Evolutionary conservation across 2,329 filamentous ascomycete species (phyloP), one percentile per base, ranked within the genome.

Genomic region (Xylaria sp.): DNA sequence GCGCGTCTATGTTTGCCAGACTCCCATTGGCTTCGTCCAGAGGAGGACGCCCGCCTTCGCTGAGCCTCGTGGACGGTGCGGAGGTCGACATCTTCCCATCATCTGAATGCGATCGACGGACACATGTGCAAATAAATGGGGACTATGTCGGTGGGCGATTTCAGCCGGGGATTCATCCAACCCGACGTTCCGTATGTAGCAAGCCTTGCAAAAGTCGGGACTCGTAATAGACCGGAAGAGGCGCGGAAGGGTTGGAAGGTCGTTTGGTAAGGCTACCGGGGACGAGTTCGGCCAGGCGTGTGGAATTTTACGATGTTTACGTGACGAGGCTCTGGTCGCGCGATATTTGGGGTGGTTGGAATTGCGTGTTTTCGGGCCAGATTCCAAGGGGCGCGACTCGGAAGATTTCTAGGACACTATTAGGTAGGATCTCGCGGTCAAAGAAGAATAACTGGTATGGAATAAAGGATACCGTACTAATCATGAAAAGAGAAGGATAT

Each of bases 1-100:
- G 50, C 18, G 54, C 52, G 40, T 58, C 58, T 11, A 49, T 52
- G 48, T 50, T 57, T 43, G 43, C 42, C 42, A 34, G 16, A 40
- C 57, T 52, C 17, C 48, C 37, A 40, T 44, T 52, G 26, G 44
- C 24, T 38, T 61, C 59, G 42, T 50, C 53, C 48, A 45, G 55
- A 13, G 37, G 55, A 54, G 55, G 49, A 47, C 49, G 56, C 39
- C 57, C 50, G 61, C 57, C 63, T 47, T 66, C 58, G 50, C 41
- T 49, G 54, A 51, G 59, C 51, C 54, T 50, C 26, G 63, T 59
- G 55, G 59, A 58, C 60, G 57, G 48, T 44, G 61, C 43, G 46
- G 61, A 60, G 54, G 56, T 61, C 59, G 66, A 65, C 66, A 67
- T 69, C 44, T 64, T 61, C 66, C n/a, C 66, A 66, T 68, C 53